Evolutionary conservation across 768 basidiomycete genomes (phyloP), one percentile per base, ranked within the genome.

Genomic region (Xanthoconium purpureum): DNA sequence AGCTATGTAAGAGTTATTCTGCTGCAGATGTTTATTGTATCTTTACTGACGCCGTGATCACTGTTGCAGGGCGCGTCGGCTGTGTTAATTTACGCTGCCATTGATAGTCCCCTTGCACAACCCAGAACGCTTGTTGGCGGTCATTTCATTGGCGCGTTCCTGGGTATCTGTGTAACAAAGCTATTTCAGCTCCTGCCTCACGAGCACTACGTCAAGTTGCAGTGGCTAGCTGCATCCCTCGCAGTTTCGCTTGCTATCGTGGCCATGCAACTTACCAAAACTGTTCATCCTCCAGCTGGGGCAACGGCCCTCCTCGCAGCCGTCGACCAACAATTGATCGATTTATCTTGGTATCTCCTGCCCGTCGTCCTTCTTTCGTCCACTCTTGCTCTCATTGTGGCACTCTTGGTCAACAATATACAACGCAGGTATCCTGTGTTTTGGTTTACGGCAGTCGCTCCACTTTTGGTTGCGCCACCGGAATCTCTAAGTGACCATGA

Each of bases 281-380:
- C 78, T 7, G 76, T 75, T 10, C 82, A 83, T 62, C 83, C 82
- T 3, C 82, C 83, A 20, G 81, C 80, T 49, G 83, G 82, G 54
- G 82, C 80, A n/a, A 82, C 81, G 1, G 80, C 82, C 20, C 70
- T 83, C 35, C 69, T 83, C 11, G 76, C 80, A 18, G 74, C 77
- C 3, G 65, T 79, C 29, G 77, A 75, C 61, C 56, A 70, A 14
- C 71, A 78, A 15, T 66, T 80, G 17, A 65, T 78, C 17, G 59
- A 66, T n/a, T 63, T 82, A 44, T 77, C 76, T 13, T 83, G 81
- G 82, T 78, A 81, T 60, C 78, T 80, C 55, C 70, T 84, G 13
- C 80, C 80, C 14, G 74, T 83, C 43, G 64, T 83, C 46, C 71
- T 84, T 12, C 73, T 84, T 6, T 75, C 78, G 6, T 79, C 78